Base-by-base conservation (phyloP, 306 rosid species). In the Abrus pulchellus region DNA sequence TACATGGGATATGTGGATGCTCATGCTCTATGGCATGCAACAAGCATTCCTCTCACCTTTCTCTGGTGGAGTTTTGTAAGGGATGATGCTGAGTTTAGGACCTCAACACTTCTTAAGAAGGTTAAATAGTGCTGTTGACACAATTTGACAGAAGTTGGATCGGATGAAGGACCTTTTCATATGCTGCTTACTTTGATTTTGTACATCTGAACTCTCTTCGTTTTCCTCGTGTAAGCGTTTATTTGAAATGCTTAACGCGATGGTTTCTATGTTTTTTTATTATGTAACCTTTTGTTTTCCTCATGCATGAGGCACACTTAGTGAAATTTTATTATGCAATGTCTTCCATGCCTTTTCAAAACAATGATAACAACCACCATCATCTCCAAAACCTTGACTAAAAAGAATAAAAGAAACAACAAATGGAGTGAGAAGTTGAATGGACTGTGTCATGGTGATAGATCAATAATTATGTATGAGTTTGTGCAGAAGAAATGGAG, bases 51-150 rank as follows among this genome's bases (percentile, higher is more conserved):
- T 63, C 84, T 90, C 27, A 85, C 99, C 20, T 95, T 84, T 86
- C 83, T 95, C 20, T 93, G 93, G 98, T 95, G 99, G 99, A 90
- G 94, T 85, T 93, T 90, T 77, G 85, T 90, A 78, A 89, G 96
- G 82, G 97, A 93, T 64, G 99, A 95, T 74, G 98, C 98, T 1
- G 98, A 91, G 85, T 93, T 87, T 80, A 84, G 86, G 73, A 93
- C 97, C 69, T 8, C 78, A 20, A 50, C 76, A 47, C 89, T 88
- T 65, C 89, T 87, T 52, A 93, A 95, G 91, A 95, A 95, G 83
- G 83, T 73, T 5, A 92, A 90, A 79, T 91, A 93, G 84, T 48
- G 54, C 45, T 53, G 72, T 50, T n/a, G 75, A 77, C 79, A 50
- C 59, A 38, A 36, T 40, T 69, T 45, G 65, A 44, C 77, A 49